Evolutionary conservation across 1,284 basidiomycete species (phyloP).

Genomic region (Farysia itapuensis): DNA sequence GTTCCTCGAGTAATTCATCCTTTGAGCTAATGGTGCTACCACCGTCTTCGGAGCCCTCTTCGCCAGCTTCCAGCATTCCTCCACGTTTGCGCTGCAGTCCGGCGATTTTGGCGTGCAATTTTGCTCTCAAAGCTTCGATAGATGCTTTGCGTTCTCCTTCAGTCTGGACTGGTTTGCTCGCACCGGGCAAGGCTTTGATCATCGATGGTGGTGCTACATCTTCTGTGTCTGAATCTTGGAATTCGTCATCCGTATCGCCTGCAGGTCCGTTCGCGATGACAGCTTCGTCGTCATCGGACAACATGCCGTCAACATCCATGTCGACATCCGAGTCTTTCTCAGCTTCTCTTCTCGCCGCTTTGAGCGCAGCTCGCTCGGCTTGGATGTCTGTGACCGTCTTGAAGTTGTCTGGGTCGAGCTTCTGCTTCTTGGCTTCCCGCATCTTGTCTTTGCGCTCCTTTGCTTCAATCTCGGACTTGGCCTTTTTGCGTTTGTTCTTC

Average conservation of each 20-base stretch:
- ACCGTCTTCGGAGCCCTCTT: conserved; percentile 22
- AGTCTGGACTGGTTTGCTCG: conserved; percentile 18
- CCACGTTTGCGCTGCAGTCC: conserved; percentile 45
- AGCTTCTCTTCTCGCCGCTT: conserved; percentile 22
- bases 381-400: conserved; percentile 46
- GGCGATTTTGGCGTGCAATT: conserved; percentile 51
- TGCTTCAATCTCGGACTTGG: conserved; percentile 48
- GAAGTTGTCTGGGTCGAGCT: conserved; percentile 54
- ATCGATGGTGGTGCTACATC: conserved; percentile 3
- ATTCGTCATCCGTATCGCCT: conserved; percentile 38
- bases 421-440: conserved; percentile 43
- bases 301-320: conserved; percentile 34
- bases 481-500: conserved; percentile 57
- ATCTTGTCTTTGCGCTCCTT: conserved; percentile 44
- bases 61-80: conserved; percentile 8
- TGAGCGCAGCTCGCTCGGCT: conserved; percentile 37
- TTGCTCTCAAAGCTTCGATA: conserved; percentile 45
- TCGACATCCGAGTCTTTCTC: conserved; percentile 32
- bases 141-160: conserved; percentile 41
- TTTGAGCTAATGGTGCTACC: conserved; percentile 42
- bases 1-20: conserved; percentile 54
- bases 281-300: conserved; percentile 17
- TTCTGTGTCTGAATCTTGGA: conserved; percentile 33
- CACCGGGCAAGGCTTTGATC: conserved; percentile 1
- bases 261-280: conserved; percentile 22